Evolutionary conservation across 192 early-diverging fungal species (phyloP).

Genomic region (Jimgerdemannia lactiflua): DNA sequence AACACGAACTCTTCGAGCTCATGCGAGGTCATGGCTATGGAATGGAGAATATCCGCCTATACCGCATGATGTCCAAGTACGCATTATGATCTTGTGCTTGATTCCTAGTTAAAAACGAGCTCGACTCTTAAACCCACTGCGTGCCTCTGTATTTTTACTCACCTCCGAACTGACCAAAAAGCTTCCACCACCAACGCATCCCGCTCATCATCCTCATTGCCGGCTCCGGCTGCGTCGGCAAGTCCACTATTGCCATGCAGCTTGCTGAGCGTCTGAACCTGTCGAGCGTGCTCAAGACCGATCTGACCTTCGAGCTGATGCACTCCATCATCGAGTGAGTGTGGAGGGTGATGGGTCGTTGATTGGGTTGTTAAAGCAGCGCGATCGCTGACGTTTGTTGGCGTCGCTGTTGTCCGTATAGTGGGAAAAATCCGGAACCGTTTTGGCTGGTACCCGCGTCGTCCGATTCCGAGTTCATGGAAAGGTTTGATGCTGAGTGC

Average conservation of each 20-base stretch:
- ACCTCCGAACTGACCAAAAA: neutral
- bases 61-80: slow-evolving; percentile 18
- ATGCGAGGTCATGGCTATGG: slow-evolving; percentile 17
- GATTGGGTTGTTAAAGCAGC: neutral
- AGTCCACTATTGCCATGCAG: slow-evolving; percentile 20
- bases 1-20: slow-evolving; percentile 20
- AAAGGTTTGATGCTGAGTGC: slow-evolving; percentile 8
- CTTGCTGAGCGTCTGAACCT: slow-evolving; percentile 25
- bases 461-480: neutral
- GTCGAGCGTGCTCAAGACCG: slow-evolving; percentile 19
- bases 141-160: neutral
- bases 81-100: neutral
- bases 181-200: slow-evolving; percentile 26
- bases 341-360: neutral
- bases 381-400: too few relatives aligned
- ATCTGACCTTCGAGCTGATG: slow-evolving; percentile 25
- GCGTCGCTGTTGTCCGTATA: neutral
- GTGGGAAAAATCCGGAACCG: neutral
- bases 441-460: neutral
- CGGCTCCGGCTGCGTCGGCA: slow-evolving; percentile 13
- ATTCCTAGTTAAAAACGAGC: neutral
- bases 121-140: too few relatives aligned
- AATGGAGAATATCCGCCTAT: slow-evolving; percentile 12
- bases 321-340: slow-evolving; percentile 25
- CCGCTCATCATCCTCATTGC: slow-evolving; percentile 22